A percentile compares a stretch with the other conserved stretches of the same genome.
Conservation (phyloP, 192 early-diverging fungal genomes). For the Dispira simplex region DNA sequence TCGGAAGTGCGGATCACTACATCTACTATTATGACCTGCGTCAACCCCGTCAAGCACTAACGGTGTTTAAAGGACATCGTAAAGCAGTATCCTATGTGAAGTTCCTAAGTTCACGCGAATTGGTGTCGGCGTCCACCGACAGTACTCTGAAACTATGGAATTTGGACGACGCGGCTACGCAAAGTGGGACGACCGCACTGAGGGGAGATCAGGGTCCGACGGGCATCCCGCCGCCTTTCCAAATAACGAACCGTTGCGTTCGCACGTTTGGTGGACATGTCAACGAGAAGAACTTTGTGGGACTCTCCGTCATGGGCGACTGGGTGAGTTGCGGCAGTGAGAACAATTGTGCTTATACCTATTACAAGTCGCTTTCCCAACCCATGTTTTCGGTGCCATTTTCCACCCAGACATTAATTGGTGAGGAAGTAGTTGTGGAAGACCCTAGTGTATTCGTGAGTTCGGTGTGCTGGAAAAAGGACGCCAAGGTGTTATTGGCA, state of each 20-base stretch:
- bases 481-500: conserved; percentile 55
- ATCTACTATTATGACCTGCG: conserved; percentile 87
- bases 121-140: conserved; percentile 87
- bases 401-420: conserved; percentile 55
- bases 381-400: conserved; percentile 67
- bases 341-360: conserved; percentile 77
- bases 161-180: not conserved
- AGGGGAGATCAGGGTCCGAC: too few relatives aligned
- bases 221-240: too few relatives aligned
- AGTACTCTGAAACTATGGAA: conserved; percentile 83
- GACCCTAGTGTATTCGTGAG: conserved; percentile 72
- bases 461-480: conserved; percentile 82
- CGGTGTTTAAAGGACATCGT: conserved; percentile 68
- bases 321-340: conserved; percentile 92
- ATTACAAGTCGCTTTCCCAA: conserved; percentile 53
- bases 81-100: conserved; percentile 94
- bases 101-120: conserved; percentile 57
- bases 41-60: conserved; percentile 46
- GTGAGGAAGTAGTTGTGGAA: conserved; percentile 33
- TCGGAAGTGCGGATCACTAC: conserved; percentile 89
- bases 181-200: too few relatives aligned
- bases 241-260: conserved; percentile 22
- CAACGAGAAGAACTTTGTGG: conserved; percentile 98
- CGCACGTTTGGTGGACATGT: conserved; percentile 70
- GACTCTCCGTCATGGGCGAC: conserved; percentile 60